Evolutionary conservation across 2,329 filamentous ascomycete species (phyloP), one percentile per base, ranked within the genome.

Genomic region (Cladosporium halotolerans): DNA sequence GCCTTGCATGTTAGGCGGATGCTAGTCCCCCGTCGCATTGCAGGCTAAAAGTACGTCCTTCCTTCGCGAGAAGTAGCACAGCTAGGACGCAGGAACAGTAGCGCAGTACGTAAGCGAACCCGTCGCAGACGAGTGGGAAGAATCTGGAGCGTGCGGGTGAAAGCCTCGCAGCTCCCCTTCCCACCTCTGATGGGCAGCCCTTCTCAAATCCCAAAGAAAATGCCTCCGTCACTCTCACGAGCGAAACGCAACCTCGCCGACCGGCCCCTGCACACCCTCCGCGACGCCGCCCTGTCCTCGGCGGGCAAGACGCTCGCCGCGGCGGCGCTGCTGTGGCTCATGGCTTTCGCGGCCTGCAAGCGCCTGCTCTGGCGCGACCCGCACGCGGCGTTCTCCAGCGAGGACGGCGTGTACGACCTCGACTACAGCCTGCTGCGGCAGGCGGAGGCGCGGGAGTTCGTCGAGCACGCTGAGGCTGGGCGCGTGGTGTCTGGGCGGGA

Each of bases 311-410:
- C 43, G 16, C 32, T 45, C 7, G 43, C 43, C 5, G 31, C 23
- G 3, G 32, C 43, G 3, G 43, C 43, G 18, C 16, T 45, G 7
- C n/a, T 45, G 7, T 45, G 43, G 43, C 43, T 45, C 28, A 11
- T 53, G 16, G 41, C 51, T 18, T 55, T 57, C 47, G 28, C 38
- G 11, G 44, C 40, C 28, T 57, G 49, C 45, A 48, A 49, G n/a
- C 40, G 41, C 33, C 4, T 39, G 10, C 49, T 57, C 19, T 59
- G 57, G 57, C 52, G 53, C 10, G 55, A 56, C 31, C 57, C 55
- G 4, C 55, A 59, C 14, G 47, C 57, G 9, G 55, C 52, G 10
- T 57, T 60, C 44, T 60, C 56, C 43, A 49, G 45, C 34, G 54
- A 53, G 41, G 55, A 58, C 13, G 39, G 45, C 10, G 58, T 54